A percentile compares a stretch with the other conserved stretches of the same genome.
Evolutionary conservation across 371 early-diverging fungal genomes (phyloP).

Genomic region (Choanephora cucurbitarum): DNA sequence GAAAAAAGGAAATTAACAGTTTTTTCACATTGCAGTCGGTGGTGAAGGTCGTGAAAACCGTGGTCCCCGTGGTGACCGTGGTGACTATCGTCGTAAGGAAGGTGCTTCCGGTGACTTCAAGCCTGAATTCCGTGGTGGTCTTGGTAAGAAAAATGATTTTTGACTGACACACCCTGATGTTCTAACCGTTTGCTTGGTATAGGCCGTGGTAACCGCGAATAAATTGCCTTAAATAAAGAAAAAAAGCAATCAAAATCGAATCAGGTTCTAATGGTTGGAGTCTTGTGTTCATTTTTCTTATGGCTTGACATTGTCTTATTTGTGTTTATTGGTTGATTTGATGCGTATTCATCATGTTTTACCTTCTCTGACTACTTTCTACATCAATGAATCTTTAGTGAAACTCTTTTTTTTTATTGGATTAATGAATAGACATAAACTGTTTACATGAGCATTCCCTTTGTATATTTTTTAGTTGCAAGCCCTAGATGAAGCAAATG

Average conservation of each 20-base stretch:
- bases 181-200: neutral
- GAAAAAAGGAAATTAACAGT: neutral
- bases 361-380: too few species aligned
- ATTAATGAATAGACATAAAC: too few species aligned
- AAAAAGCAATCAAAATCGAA: neutral
- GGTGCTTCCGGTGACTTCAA: conserved; percentile 87
- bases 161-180: too few species aligned
- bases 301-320: too few species aligned
- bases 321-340: too few species aligned
- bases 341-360: too few species aligned
- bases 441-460: too few species aligned
- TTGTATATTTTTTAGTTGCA: too few species aligned
- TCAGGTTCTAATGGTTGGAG: neutral
- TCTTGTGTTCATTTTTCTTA: neutral
- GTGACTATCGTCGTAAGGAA: conserved; percentile 90
- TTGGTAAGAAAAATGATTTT: conserved; percentile 39
- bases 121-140: conserved; percentile 89
- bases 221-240: conserved; percentile 7
- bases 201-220: conserved; percentile 46
- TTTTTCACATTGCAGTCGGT: conserved; percentile 16
- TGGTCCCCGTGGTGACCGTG: conserved; percentile 69
- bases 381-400: too few species aligned
- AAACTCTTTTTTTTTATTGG: too few species aligned
- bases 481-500: too few species aligned
- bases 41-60: conserved; percentile 54